Percentiles rank a stretch among this genome's conserved stretches.
Evolutionary conservation across 129 eudicot species (phyloP).

Genomic region (Saposhnikovia divaricata): DNA sequence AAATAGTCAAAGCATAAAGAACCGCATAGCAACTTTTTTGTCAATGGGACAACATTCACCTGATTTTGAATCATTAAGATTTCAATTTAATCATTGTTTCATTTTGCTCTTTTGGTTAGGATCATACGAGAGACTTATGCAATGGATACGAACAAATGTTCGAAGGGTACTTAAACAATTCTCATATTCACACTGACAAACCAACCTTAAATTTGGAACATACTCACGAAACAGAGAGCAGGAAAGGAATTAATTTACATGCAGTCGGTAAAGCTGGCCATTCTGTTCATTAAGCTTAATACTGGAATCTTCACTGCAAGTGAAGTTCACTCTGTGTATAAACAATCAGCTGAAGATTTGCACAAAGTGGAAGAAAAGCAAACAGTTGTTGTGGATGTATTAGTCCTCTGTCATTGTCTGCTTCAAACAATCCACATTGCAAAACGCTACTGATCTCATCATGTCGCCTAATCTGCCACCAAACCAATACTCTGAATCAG

Average conservation of each 20-base stretch:
- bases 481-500: background rate
- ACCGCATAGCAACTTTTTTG: background rate
- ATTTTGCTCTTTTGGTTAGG: background rate
- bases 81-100: background rate
- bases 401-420: constrained; percentile 11
- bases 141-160: background rate
- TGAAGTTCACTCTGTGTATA: background rate
- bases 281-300: background rate
- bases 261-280: background rate
- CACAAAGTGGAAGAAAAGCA: background rate
- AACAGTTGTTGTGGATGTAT: background rate
- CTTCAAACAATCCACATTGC: constrained; percentile 23
- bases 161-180: background rate
- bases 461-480: constrained; percentile 12
- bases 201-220: background rate
- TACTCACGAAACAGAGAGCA: background rate
- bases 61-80: background rate
- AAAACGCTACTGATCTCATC: constrained; percentile 21
- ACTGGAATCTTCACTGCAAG: background rate
- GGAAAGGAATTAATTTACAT: background rate
- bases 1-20: background rate
- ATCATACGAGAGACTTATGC: background rate
- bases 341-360: background rate
- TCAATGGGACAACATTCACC: background rate
- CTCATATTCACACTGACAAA: background rate